Evolutionary conservation across 192 early-diverging fungal species (phyloP), one percentile per base, ranked within the genome.

Genomic region (Entomortierella beljakovae): DNA sequence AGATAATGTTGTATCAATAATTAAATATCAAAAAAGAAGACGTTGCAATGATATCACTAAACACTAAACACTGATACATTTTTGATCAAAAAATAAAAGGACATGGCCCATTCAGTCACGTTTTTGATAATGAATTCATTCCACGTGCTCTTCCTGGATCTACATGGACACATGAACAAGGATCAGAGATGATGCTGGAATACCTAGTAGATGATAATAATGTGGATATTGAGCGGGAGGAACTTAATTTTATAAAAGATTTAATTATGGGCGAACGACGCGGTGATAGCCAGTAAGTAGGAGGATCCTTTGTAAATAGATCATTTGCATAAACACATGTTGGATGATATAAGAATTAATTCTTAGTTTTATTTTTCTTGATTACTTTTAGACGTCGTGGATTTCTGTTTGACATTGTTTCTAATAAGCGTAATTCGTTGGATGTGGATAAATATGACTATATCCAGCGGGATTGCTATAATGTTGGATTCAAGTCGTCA

Each of bases 401-500:
- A 55, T 99, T 95, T 69, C 64, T 99, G 52, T 99, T 95, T 86
- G 96, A 99, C 71, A 97, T 99, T 72, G 96, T 99, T 0, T 92
- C 96, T 48, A 99, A 99, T 87, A 92, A 97, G 77, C 86, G 92
- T 35, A 99, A 96, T 73, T 91, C 90, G 26, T 83, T 99, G 20
- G 97, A 99, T 70, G 96, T 98, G 6, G 97, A 99, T 80, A 97
- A 97, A 81, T 95, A 97, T 61, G 90, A 91, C 74, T 93, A 92
- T 60, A 77, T 93, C 25, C 86, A 92, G 75, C 80, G 92, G 18
- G 92, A 93, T 83, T 95, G 93, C 64, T 90, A 93, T 70, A 95
- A 97, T 62, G 80, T 92, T 13, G 92, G 92, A 6, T 80, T 94
- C 20, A 85, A 80, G 66, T 48, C 83, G 75, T 11, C 28, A 25